These are phyloP conservation scores for Vaccinium corymbosum DNA, from an alignment of 148 eudicot genomes.

Conservation along the genomic window DNA sequence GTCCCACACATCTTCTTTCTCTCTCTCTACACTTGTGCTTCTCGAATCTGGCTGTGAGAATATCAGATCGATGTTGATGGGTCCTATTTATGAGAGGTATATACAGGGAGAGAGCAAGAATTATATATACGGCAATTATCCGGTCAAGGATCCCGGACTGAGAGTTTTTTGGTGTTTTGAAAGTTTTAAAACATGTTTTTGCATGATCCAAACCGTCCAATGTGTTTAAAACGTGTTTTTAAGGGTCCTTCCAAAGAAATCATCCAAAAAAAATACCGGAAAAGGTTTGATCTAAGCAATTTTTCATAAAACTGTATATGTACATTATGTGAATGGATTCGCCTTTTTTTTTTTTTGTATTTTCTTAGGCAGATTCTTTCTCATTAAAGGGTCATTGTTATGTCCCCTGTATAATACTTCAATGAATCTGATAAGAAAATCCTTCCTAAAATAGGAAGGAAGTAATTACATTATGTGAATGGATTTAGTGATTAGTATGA, in stretches of 20 bases:
- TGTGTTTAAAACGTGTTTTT: no score
- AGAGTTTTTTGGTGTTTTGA: no score
- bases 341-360: not conserved
- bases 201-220: no score
- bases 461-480: not conserved
- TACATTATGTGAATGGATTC: no score
- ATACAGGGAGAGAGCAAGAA: not conserved
- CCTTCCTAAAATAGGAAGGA: not conserved
- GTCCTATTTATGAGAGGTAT: not conserved
- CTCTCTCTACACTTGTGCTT: not conserved
- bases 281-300: no score
- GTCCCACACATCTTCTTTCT: constrained; percentile 22
- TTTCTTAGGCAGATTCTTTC: not conserved
- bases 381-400: not conserved
- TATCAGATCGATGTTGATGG: not conserved
- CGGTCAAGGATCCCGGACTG: no score
- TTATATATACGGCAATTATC: no score
- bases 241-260: no score
- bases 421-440: not conserved
- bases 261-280: no score
- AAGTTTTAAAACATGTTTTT: no score
- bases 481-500: no score
- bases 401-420: not conserved
- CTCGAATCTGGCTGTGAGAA: not conserved
- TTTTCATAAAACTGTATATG: no score